A percentile compares a stretch with the other conserved stretches of the same genome.
Conservation (phyloP, 345 rosid genomes). For the Gossypium anomalum region DNA sequence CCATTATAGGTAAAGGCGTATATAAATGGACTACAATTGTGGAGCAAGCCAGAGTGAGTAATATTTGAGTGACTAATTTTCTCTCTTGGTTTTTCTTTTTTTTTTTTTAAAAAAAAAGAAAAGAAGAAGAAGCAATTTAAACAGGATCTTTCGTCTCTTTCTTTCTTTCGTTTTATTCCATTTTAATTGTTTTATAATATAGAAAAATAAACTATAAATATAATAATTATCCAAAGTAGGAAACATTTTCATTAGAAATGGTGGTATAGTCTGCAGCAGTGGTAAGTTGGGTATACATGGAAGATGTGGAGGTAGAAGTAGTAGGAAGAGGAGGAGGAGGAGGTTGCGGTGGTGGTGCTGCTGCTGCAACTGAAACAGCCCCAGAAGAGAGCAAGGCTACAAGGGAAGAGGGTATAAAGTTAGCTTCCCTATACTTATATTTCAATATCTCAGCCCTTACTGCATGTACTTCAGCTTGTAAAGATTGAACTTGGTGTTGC, state of each 20-base stretch:
- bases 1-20: constrained; percentile 17
- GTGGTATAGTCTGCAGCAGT: constrained; percentile 43
- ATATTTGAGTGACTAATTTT: constrained; percentile 4
- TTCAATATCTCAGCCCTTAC: constrained; percentile 75
- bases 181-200: constrained; percentile 11
- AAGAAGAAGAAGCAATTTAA: no score
- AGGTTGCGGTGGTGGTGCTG: constrained; percentile 25
- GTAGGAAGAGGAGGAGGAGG: constrained; percentile 31
- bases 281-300: constrained; percentile 44
- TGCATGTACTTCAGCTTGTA: constrained; percentile 71
- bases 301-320: constrained; percentile 48
- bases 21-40: constrained; percentile 14
- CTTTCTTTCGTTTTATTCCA: constrained; percentile 26
- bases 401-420: constrained; percentile 43
- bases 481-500: constrained; percentile 82
- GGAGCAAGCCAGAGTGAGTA: constrained; percentile 9
- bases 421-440: constrained; percentile 74
- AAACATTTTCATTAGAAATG: constrained; percentile 60
- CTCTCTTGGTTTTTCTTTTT: neutral
- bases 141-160: no score
- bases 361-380: constrained; percentile 50
- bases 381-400: constrained; percentile 50
- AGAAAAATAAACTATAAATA: constrained; percentile 25
- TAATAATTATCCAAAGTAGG: constrained; percentile 55
- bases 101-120: no score